phyloP scores from a whole-genome alignment of 345 rosid species.

The Bruguiera parviflora region DNA sequence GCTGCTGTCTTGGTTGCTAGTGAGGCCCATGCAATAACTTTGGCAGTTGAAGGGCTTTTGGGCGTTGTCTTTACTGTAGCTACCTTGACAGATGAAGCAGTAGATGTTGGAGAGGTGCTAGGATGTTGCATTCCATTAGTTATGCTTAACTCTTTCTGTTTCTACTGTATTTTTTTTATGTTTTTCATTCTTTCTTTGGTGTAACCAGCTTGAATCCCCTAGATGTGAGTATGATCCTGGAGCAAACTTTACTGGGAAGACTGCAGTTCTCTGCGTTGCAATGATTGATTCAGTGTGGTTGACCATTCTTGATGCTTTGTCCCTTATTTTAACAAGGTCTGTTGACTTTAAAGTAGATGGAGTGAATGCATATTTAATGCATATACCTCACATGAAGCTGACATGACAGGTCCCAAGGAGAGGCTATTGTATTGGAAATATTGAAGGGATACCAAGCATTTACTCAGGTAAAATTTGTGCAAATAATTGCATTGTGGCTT shows the following conservation, averaged over 20 bases:
- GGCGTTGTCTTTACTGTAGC: conserved; percentile 95
- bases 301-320: conserved; percentile 92
- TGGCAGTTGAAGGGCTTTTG: conserved; percentile 91
- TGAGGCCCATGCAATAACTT: conserved; percentile 94
- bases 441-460: conserved; percentile 98
- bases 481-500: background rate
- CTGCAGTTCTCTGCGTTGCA: conserved; percentile 72
- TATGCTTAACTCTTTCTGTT: conserved; percentile 10
- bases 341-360: conserved; percentile 18
- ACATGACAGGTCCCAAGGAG: conserved; percentile 89
- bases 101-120: conserved; percentile 86
- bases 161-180: conserved; percentile 12
- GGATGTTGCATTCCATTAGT: conserved; percentile 15
- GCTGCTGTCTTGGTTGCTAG: conserved; percentile 97
- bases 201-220: conserved; percentile 83
- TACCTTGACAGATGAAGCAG: conserved; percentile 93
- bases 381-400: conserved; percentile 32
- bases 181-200: conserved; percentile 20
- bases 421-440: conserved; percentile 95
- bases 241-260: conserved; percentile 55
- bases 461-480: conserved; percentile 64
- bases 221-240: conserved; percentile 65
- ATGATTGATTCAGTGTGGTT: conserved; percentile 97
- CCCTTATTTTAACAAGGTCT: conserved; percentile 91
- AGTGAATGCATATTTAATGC: conserved; percentile 1